phyloP scores from a whole-genome alignment of 2,329 filamentous ascomycete species.

The Truncatella angustata region DNA sequence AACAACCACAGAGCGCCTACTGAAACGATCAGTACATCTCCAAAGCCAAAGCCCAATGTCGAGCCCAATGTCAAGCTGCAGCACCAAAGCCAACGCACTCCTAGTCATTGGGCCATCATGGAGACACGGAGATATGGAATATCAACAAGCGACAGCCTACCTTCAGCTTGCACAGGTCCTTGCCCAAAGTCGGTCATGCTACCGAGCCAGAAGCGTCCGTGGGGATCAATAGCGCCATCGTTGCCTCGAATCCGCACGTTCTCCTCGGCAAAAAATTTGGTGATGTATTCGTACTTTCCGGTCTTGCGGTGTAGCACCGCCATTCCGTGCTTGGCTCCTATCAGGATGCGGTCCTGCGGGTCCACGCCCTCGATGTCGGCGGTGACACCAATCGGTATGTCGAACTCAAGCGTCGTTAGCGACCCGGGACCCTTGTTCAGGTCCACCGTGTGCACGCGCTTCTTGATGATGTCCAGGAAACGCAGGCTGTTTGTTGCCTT shows the following conservation, averaged over 20 bases:
- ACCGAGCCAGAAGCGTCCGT: conserved; percentile 82
- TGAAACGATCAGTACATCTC: background rate
- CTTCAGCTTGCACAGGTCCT: conserved; percentile 59
- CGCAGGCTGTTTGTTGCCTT: conserved; percentile 62
- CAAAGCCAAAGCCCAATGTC: no score
- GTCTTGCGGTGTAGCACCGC: conserved; percentile 70
- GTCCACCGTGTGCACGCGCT: conserved; percentile 70
- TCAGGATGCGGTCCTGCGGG: conserved; percentile 63
- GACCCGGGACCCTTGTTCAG: conserved; percentile 62
- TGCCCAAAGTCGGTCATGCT: conserved; percentile 74
- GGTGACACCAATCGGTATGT: conserved; percentile 63
- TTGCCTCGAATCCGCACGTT: conserved; percentile 67
- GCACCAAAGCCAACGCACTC: no score
- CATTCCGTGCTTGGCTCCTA: conserved; percentile 79
- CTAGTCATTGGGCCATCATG: no score
- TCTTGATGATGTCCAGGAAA: conserved; percentile 80
- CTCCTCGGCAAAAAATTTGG: conserved; percentile 39
- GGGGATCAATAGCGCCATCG: conserved; percentile 77
- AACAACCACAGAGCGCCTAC: conserved; percentile 74
- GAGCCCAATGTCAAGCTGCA: no score
- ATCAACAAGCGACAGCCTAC: conserved; percentile 36
- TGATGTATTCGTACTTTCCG: conserved; percentile 53
- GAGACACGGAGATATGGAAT: conserved; percentile 4
- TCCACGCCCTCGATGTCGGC: conserved; percentile 72
- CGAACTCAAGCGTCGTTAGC: conserved; percentile 57